Percentiles rank a stretch among this genome's conserved stretches.
Conservation (phyloP, 768 basidiomycete species). For the Suillus subaureus region DNA sequence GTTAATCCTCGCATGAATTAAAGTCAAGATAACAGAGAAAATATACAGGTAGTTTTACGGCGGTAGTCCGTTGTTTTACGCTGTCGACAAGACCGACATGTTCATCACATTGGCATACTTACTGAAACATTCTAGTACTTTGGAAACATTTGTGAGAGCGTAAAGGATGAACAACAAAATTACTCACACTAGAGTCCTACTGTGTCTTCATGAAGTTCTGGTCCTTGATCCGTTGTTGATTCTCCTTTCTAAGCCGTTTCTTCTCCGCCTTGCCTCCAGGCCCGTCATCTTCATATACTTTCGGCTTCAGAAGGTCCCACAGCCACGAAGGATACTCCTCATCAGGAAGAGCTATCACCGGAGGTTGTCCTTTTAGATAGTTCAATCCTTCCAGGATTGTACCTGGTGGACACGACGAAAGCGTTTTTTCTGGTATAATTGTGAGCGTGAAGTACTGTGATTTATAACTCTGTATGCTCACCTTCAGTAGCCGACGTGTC, state of each 20-base stretch:
- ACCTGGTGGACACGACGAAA: conserved; percentile 70
- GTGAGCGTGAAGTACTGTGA: background rate
- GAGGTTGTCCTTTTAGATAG: conserved; percentile 80
- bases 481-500: conserved; percentile 18
- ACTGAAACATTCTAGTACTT: no score
- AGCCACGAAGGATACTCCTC: conserved; percentile 89
- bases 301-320: conserved; percentile 73
- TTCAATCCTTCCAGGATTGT: conserved; percentile 81
- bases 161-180: background rate
- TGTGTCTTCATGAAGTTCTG: conserved; percentile 87
- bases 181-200: conserved; percentile 38
- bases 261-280: conserved; percentile 70
- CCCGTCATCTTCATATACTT: conserved; percentile 66
- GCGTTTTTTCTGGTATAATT: conserved; percentile 26
- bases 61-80: no score
- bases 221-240: conserved; percentile 74
- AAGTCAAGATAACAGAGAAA: no score
- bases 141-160: background rate
- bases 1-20: no score
- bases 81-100: no score
- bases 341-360: conserved; percentile 76
- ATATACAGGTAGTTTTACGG: no score
- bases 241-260: conserved; percentile 57
- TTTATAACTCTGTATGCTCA: background rate
- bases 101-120: no score